Base-by-base conservation (phyloP, 441 rosid species). In the Eutrema salsugineum region DNA sequence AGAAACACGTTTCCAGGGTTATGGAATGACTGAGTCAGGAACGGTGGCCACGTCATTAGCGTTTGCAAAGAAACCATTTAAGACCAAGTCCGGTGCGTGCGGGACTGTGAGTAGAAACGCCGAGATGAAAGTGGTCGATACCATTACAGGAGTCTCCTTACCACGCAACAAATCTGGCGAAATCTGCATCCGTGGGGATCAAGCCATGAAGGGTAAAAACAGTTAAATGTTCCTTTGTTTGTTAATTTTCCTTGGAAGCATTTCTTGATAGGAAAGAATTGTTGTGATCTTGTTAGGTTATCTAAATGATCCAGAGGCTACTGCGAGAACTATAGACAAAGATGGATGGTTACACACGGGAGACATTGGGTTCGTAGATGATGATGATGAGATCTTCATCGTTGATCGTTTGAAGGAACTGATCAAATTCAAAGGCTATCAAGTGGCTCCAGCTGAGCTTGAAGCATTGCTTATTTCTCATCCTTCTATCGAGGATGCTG, bases 271-370 rank as follows among this genome's bases (percentile, higher is more conserved):
- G 3, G 6, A 12, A 24, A 8, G 8, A 6, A 35, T 16, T 32
- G 47, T n/a, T 60, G 51, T 4, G 1, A 17, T 24, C 0, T 55
- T 44, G 51, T 19, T 60, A 89, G 95, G 95, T 38, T 89, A 89
- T 63, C 51, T 89, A 40, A 89, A 89, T 62, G 92, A 89, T 44
- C 84, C 86, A 0, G 92, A 87, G 69, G 86, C 95, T 58, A 89
- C 95, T 0, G 75, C 83, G 1, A 35, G 68, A 47, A 86, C 93
- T 42, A 84, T 86, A 64, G 93, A 88, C 77, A 77, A 82, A 69
- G 82, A 82, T 16, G 90, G 90, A 11, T 88, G 90, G 90, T 35
- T 88, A 30, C 93, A 86, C 47, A 88, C 93, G 0, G 93, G 93
- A 6, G 93, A 88, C 20, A 79, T 88, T 58, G 93, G 90, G 4